Evolutionary conservation across 768 basidiomycete genomes (phyloP).

Genomic region (Rubroboletus pulcherrimus): DNA sequence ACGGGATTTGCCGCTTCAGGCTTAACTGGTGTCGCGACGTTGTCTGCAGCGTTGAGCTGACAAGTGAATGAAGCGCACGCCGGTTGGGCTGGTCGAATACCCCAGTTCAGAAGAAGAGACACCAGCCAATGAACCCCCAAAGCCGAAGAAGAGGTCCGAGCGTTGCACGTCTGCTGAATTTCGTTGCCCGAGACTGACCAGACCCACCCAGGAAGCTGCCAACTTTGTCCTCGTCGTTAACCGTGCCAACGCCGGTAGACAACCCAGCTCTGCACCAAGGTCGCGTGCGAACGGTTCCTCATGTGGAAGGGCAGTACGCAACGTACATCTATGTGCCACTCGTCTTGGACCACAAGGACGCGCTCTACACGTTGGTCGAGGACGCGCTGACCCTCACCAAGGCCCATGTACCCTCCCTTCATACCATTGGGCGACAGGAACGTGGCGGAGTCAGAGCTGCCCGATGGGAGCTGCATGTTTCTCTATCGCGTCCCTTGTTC

Average conservation of each 20-base stretch:
- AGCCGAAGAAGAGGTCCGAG: slow-evolving; percentile 42
- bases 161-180: neutral
- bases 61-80: slow-evolving; percentile 22
- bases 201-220: slow-evolving; percentile 55
- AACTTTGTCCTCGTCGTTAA: slow-evolving; percentile 47
- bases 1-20: slow-evolving; percentile 14
- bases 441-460: neutral
- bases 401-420: slow-evolving; percentile 43
- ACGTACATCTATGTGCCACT: slow-evolving; percentile 75
- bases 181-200: neutral
- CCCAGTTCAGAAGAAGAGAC: slow-evolving; percentile 45
- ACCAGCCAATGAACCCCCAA: slow-evolving; percentile 2
- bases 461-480: slow-evolving; percentile 67
- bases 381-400: slow-evolving; percentile 45
- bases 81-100: slow-evolving; percentile 44
- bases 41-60: neutral
- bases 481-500: slow-evolving; percentile 78
- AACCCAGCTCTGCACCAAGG: slow-evolving; percentile 84
- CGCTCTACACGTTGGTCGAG: slow-evolving; percentile 45
- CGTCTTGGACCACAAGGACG: slow-evolving; percentile 38
- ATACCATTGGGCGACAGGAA: slow-evolving; percentile 37
- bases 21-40: neutral
- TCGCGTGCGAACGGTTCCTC: slow-evolving; percentile 66
- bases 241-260: slow-evolving; percentile 52
- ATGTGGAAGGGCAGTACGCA: slow-evolving; percentile 84